Evolutionary conservation across 257 asterid genomes (phyloP).

Genomic region (Solanum chilense): DNA sequence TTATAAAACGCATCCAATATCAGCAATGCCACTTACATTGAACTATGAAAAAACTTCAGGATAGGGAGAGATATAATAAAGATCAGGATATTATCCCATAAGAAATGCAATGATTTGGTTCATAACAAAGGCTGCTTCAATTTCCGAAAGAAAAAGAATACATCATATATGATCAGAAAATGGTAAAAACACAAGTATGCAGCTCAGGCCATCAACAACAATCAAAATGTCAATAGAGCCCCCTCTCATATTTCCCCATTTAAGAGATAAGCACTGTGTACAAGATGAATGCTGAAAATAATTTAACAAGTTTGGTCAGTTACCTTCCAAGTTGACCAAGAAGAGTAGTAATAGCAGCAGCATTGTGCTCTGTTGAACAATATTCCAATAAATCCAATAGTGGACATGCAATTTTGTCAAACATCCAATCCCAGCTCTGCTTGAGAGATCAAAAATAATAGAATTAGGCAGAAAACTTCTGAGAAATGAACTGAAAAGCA

Average conservation of each 20-base stretch:
- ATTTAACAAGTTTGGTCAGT: neutral
- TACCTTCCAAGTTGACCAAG: conserved; percentile 95
- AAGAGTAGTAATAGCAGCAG: conserved; percentile 44
- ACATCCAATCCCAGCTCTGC: conserved; percentile 90
- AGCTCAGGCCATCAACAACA: neutral
- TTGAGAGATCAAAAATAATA: neutral
- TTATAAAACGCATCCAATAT: neutral
- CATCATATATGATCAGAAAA: neutral
- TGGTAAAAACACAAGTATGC: neutral
- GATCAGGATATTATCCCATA: neutral
- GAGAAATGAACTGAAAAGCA: neutral
- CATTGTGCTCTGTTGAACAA: conserved; percentile 23
- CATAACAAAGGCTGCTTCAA: neutral
- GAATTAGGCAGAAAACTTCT: neutral
- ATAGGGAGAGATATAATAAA: neutral
- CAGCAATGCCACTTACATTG: neutral
- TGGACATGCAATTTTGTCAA: conserved; percentile 28
- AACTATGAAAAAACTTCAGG: neutral
- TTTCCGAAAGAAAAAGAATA: neutral
- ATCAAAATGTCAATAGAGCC: neutral
- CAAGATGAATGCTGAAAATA: neutral
- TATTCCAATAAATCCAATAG: conserved; percentile 40
- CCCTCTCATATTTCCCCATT: neutral
- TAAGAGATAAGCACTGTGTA: neutral
- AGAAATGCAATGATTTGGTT: neutral